phyloP scores from a whole-genome alignment of 306 rosid genomes.

The Adenanthera pavonina region DNA sequence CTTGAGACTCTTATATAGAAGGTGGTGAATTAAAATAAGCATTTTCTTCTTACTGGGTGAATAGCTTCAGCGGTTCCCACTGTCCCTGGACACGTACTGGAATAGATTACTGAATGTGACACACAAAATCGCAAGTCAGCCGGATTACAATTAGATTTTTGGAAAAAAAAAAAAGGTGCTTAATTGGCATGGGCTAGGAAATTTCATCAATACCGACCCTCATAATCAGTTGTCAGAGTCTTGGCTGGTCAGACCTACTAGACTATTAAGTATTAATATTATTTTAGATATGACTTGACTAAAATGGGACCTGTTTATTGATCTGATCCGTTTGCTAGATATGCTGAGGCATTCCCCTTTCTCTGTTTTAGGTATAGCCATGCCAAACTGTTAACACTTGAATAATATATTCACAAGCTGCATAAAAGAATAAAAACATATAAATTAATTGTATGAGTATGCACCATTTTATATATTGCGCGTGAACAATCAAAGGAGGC shows the following conservation, averaged over 20 bases:
- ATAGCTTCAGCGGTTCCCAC: conserved; percentile 4
- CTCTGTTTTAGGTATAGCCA: not conserved
- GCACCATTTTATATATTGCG: not conserved
- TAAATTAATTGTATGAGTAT: not conserved
- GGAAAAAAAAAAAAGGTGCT: not conserved
- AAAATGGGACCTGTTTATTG: conserved; percentile 13
- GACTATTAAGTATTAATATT: not conserved
- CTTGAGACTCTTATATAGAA: not conserved
- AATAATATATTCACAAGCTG: not conserved
- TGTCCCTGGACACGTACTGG: not conserved
- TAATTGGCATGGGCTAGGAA: not conserved
- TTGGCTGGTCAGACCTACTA: not conserved
- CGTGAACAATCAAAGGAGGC: not conserved
- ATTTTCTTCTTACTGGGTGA: not conserved
- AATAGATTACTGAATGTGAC: not conserved
- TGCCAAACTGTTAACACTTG: not conserved
- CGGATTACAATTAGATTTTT: not conserved
- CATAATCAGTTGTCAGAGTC: too few relatives aligned
- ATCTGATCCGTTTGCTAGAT: not conserved
- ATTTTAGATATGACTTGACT: conserved; percentile 21
- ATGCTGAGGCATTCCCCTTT: not conserved
- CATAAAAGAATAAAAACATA: not conserved
- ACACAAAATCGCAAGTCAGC: not conserved
- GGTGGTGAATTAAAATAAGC: not conserved
- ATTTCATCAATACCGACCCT: not conserved